Evolutionary conservation across 2,329 filamentous ascomycete species (phyloP).

Genomic region (Dendrostoma leiphaemia): DNA sequence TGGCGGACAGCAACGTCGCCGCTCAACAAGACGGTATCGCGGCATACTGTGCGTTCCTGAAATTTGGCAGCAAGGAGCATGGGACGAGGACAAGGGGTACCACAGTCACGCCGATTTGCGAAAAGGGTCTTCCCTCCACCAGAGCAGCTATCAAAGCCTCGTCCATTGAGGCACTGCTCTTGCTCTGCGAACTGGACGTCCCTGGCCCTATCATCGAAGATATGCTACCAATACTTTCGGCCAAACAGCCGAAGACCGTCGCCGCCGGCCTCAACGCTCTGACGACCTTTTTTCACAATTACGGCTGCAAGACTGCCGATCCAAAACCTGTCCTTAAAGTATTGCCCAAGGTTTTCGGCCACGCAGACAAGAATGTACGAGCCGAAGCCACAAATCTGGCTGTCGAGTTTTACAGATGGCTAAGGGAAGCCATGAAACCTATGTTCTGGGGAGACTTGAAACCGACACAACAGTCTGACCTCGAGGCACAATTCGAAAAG

Average conservation of each 20-base stretch:
- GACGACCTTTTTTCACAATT: slow-evolving; percentile 85
- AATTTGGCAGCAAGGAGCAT: slow-evolving; percentile 80
- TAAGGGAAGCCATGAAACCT: slow-evolving; percentile 96
- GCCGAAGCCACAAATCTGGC: slow-evolving; percentile 89
- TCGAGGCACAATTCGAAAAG: slow-evolving; percentile 92
- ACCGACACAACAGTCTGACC: slow-evolving; percentile 88
- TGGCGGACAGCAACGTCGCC: slow-evolving; percentile 92
- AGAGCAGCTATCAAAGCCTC: slow-evolving; percentile 86
- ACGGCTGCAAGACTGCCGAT: slow-evolving; percentile 91
- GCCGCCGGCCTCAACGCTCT: slow-evolving; percentile 70
- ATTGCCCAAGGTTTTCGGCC: slow-evolving; percentile 88
- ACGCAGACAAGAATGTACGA: slow-evolving; percentile 97
- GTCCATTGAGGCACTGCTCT: slow-evolving; percentile 78
- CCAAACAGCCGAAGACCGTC: slow-evolving; percentile 90
- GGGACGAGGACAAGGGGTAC: slow-evolving; percentile 73
- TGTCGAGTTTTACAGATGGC: slow-evolving; percentile 94
- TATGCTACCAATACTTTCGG: slow-evolving; percentile 74
- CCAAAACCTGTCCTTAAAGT: slow-evolving; percentile 89
- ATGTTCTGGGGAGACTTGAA: slow-evolving; percentile 97
- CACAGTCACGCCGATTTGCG: slow-evolving; percentile 76
- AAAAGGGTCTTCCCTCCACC: slow-evolving; percentile 88
- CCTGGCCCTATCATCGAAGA: slow-evolving; percentile 87
- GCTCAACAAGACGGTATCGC: slow-evolving; percentile 91
- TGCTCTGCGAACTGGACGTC: slow-evolving; percentile 88
- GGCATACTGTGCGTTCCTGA: slow-evolving; percentile 86